Conservation (phyloP, 2,329 filamentous ascomycete species). For the Fusarium pseudonygamai region DNA sequence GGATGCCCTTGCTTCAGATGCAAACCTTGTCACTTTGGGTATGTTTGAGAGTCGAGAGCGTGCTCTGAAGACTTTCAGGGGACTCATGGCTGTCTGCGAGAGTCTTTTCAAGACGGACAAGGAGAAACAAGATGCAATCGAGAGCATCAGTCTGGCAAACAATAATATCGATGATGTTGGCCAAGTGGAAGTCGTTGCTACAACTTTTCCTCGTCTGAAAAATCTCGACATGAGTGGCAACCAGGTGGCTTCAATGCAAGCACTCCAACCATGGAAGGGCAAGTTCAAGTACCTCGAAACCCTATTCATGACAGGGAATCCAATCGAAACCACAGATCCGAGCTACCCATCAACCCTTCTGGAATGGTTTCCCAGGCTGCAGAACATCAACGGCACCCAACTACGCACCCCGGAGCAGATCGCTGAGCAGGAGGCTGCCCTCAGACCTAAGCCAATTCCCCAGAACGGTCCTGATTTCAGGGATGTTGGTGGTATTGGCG, state of each 20-base stretch:
- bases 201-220: conserved; percentile 84
- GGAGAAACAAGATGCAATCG: conserved; percentile 80
- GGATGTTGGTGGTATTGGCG: conserved; percentile 78
- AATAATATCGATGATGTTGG: conserved; percentile 80
- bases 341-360: conserved; percentile 75
- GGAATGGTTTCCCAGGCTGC: conserved; percentile 84
- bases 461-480: conserved; percentile 74
- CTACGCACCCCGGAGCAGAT: conserved; percentile 79
- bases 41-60: conserved; percentile 78
- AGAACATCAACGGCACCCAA: conserved; percentile 77
- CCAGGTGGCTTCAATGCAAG: conserved; percentile 73
- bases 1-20: conserved; percentile 78
- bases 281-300: conserved; percentile 84
- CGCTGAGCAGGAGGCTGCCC: conserved; percentile 60
- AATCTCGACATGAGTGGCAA: conserved; percentile 92
- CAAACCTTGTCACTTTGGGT: conserved; percentile 75
- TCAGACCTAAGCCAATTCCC: conserved; percentile 67
- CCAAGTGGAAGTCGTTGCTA: conserved; percentile 77
- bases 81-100: conserved; percentile 87
- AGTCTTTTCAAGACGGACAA: conserved; percentile 76
- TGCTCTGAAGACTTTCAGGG: conserved; percentile 89
- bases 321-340: conserved; percentile 69
- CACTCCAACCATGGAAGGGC: conserved; percentile 78
- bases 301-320: conserved; percentile 80
- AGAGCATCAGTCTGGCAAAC: conserved; percentile 82